Evolutionary conservation across 192 early-diverging fungal species (phyloP).

Genomic region (Backusella circina): DNA sequence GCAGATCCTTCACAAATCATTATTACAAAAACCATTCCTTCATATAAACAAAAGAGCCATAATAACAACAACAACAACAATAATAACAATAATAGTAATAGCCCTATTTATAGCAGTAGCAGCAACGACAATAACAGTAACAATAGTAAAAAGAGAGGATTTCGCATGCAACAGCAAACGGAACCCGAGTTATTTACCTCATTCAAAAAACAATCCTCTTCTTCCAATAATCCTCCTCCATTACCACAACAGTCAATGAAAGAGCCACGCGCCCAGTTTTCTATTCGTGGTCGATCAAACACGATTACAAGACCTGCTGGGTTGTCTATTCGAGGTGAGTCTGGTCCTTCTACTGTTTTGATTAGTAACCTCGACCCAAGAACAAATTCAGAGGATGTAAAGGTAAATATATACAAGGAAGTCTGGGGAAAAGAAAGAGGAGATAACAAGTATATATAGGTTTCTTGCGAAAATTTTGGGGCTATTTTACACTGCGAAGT

Average conservation of each 20-base stretch:
- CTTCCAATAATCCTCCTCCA: not conserved
- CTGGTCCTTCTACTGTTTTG: constrained; percentile 43
- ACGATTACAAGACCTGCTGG: not conserved
- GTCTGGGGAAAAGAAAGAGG: not conserved
- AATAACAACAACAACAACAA: not conserved
- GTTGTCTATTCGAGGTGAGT: constrained; percentile 43
- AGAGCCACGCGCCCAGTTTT: not conserved
- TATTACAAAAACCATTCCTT: constrained; percentile 24
- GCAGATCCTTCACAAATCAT: constrained; percentile 23
- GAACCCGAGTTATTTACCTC: not conserved
- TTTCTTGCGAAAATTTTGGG: constrained; percentile 36
- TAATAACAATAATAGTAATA: not conserved
- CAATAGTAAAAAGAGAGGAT: not conserved
- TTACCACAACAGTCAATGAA: not conserved
- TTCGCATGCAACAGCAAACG: not conserved
- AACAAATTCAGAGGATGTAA: constrained; percentile 48
- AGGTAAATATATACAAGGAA: constrained; percentile 18
- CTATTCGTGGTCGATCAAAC: not conserved
- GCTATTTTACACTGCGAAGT: constrained; percentile 36
- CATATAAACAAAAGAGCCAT: not conserved
- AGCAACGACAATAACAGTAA: not conserved
- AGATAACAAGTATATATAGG: not conserved
- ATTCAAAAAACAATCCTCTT: not conserved
- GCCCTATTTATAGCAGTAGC: not conserved
- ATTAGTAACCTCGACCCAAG: constrained; percentile 47